Evolutionary conservation across 345 rosid genomes (phyloP).

Genomic region (Barbarea vulgaris): DNA sequence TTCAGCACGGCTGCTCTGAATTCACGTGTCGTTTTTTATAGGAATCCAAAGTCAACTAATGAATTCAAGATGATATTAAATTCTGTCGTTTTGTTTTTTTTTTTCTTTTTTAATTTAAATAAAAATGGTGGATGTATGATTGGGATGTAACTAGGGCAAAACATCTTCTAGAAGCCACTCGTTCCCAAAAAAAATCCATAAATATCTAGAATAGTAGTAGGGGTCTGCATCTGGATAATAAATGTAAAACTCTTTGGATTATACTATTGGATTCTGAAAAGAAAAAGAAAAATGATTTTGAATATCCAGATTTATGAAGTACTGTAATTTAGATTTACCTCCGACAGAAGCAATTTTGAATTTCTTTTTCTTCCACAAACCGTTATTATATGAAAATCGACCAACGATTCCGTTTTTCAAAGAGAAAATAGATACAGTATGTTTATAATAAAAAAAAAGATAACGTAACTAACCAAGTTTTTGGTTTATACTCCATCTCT

Average conservation of each 20-base stretch:
- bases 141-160: background rate
- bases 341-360: no score
- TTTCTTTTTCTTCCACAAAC: no score
- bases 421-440: no score
- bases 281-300: no score
- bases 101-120: background rate
- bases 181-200: background rate
- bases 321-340: no score
- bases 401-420: no score
- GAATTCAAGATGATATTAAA: background rate
- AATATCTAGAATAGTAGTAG: background rate
- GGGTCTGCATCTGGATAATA: constrained; percentile 4
- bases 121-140: background rate
- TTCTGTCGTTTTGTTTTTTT: background rate
- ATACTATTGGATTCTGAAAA: no score
- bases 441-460: no score
- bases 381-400: no score
- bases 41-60: background rate
- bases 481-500: no score
- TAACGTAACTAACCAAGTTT: no score
- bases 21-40: constrained; percentile 11
- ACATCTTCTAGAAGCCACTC: constrained; percentile 10
- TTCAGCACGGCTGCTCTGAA: constrained; percentile 2
- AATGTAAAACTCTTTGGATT: background rate
- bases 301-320: no score